phyloP scores from a whole-genome alignment of 495 filamentous ascomycete genomes.

The Aspergillus panamensis region DNA sequence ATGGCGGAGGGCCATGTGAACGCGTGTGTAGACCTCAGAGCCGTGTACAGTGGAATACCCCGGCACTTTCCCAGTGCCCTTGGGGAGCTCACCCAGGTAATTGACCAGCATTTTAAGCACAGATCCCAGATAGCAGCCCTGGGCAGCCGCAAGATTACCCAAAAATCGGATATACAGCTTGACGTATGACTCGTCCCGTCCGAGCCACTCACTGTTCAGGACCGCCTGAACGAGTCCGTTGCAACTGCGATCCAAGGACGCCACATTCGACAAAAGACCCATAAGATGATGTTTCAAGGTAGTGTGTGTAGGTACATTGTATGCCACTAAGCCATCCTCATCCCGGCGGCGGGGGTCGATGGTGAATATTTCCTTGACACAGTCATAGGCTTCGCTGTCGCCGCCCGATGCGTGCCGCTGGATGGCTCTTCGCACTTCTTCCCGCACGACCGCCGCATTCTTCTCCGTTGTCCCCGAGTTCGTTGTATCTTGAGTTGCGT shows the following conservation, averaged over 20 bases:
- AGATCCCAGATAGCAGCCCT: constrained; percentile 58
- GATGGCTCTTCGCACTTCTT: constrained; percentile 71
- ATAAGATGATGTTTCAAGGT: constrained; percentile 70
- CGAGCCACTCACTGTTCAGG: constrained; percentile 77
- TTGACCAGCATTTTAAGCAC: constrained; percentile 77
- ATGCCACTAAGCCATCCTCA: constrained; percentile 38
- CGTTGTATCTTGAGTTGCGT: constrained; percentile 7
- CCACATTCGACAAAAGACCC: constrained; percentile 70
- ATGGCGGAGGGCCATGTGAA: constrained; percentile 72
- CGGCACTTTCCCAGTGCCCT: constrained; percentile 53
- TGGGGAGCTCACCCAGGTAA: constrained; percentile 58
- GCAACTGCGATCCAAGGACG: constrained; percentile 67
- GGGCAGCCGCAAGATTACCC: constrained; percentile 74
- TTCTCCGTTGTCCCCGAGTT: constrained; percentile 50
- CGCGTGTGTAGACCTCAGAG: constrained; percentile 58
- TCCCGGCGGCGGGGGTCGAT: constrained; percentile 42
- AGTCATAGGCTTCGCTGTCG: constrained; percentile 69
- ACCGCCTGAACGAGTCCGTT: constrained; percentile 69
- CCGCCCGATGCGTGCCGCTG: constrained; percentile 58
- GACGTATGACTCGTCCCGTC: constrained; percentile 75
- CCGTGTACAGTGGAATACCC: constrained; percentile 57
- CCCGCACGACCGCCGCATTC: constrained; percentile 56
- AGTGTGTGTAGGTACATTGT: constrained; percentile 43
- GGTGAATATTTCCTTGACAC: constrained; percentile 65
- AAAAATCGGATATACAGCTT: constrained; percentile 76